Evolutionary conservation across 1,139 yeast species (phyloP).

Genomic region (Scheffersomyces quercinus): DNA sequence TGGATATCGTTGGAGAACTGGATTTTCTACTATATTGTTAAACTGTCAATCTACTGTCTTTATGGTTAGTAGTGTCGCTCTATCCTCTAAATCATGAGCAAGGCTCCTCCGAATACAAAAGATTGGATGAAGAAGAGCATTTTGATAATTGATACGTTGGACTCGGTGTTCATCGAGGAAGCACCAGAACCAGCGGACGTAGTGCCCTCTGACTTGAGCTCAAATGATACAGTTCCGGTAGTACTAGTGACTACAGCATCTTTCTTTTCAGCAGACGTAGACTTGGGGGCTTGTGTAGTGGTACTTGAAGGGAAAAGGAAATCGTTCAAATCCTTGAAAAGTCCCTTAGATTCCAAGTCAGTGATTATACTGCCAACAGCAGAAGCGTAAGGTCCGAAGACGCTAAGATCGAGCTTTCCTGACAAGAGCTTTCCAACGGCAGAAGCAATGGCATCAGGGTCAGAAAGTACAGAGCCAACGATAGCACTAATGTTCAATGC

Average conservation of each 20-base stretch:
- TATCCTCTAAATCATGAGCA: conserved; percentile 10
- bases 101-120: conserved; percentile 22
- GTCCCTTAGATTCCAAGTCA: conserved; percentile 41
- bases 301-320: conserved; percentile 32
- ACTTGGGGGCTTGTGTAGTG: conserved; percentile 8
- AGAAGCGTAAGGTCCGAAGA: conserved; percentile 30
- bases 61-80: too few relatives aligned
- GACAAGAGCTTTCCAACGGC: conserved; percentile 26
- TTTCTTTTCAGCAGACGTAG: conserved; percentile 7
- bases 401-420: conserved; percentile 17
- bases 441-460: conserved; percentile 25
- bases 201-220: conserved; percentile 4
- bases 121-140: conserved; percentile 19
- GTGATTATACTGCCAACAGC: conserved; percentile 32
- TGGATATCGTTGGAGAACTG: too few relatives aligned
- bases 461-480: conserved; percentile 23
- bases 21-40: too few relatives aligned
- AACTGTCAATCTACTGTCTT: too few relatives aligned
- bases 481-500: conserved; percentile 30
- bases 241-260: conserved; percentile 8
- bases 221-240: conserved; percentile 8
- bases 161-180: conserved; percentile 5
- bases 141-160: conserved; percentile 13
- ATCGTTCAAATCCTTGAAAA: conserved; percentile 40
- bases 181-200: conserved; percentile 13